Evolutionary conservation across 2,329 filamentous ascomycete genomes (phyloP).

Genomic region (Aspergillus pseudoglaucus): DNA sequence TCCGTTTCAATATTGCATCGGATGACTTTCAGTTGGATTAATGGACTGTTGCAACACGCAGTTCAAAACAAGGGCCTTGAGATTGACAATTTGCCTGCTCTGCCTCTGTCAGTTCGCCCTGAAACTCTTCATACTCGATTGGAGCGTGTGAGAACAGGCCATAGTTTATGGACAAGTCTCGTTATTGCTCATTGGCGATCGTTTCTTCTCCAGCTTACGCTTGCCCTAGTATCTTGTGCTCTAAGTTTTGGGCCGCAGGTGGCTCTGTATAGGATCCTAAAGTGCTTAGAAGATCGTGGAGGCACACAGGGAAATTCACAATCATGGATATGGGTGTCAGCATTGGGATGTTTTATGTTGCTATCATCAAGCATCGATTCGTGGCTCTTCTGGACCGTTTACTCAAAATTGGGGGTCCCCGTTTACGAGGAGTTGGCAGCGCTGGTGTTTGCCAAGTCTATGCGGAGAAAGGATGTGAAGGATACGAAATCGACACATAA

Average conservation of each 20-base stretch:
- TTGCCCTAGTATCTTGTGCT: conserved; percentile 51
- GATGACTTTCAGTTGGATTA: conserved; percentile 62
- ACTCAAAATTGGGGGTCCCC: conserved; percentile 57
- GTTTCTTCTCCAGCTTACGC: conserved; percentile 53
- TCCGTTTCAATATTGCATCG: conserved; percentile 56
- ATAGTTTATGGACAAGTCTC: conserved; percentile 55
- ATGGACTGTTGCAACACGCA: conserved; percentile 49
- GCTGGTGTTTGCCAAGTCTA: conserved; percentile 69
- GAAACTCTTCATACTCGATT: conserved; percentile 47
- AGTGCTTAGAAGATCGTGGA: conserved; percentile 53
- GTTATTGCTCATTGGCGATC: conserved; percentile 51
- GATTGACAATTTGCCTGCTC: conserved; percentile 55
- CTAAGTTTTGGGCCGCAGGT: conserved; percentile 66
- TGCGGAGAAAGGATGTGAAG: conserved; percentile 66
- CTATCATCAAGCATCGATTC: conserved; percentile 54
- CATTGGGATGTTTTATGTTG: conserved; percentile 56
- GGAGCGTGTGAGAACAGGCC: conserved; percentile 22
- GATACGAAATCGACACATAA: conserved; percentile 30
- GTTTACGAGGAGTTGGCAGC: conserved; percentile 64
- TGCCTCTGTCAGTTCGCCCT: conserved; percentile 51
- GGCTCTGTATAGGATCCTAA: conserved; percentile 60
- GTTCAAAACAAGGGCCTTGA: conserved; percentile 55
- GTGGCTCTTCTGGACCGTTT: conserved; percentile 62
- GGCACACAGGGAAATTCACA: conserved; percentile 44
- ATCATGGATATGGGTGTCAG: conserved; percentile 63